Evolutionary conservation across 2,329 filamentous ascomycete genomes (phyloP).

Genomic region (Fusarium sp.): DNA sequence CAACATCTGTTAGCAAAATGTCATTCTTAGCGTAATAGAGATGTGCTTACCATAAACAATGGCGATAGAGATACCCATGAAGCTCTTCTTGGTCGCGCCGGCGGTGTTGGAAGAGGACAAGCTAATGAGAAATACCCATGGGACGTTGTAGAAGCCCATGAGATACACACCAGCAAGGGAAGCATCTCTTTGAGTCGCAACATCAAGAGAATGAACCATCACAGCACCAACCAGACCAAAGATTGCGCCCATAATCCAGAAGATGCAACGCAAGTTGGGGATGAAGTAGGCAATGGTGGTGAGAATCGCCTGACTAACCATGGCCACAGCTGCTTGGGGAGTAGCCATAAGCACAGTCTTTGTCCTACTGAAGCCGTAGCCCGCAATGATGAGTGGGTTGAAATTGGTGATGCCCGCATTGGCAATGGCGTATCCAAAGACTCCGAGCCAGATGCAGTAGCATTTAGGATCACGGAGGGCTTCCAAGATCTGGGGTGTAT

Average conservation of each 20-base stretch:
- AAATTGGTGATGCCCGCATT: constrained; percentile 76
- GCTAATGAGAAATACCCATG: constrained; percentile 45
- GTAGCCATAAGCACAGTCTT: constrained; percentile 47
- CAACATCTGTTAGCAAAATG: background rate
- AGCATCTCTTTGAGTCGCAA: constrained; percentile 30
- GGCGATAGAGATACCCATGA: constrained; percentile 42
- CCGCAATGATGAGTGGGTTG: constrained; percentile 61
- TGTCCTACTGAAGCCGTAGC: constrained; percentile 56
- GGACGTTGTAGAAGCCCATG: constrained; percentile 47
- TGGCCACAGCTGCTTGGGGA: constrained; percentile 46
- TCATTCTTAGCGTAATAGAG: background rate
- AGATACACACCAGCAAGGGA: constrained; percentile 46
- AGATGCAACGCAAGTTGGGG: constrained; percentile 46
- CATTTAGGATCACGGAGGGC: background rate
- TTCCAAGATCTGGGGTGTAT: background rate
- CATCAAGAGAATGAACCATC: constrained; percentile 40
- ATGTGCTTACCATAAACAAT: constrained; percentile 35
- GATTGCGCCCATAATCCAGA: constrained; percentile 41
- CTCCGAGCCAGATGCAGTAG: constrained; percentile 5
- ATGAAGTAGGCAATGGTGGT: constrained; percentile 42
- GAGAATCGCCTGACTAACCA: constrained; percentile 36
- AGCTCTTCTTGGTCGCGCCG: constrained; percentile 45
- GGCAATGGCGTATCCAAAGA: constrained; percentile 72
- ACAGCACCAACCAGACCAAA: constrained; percentile 40
- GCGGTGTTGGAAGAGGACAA: constrained; percentile 36